A percentile compares a stretch with the other conserved stretches of the same genome.
These are phyloP conservation scores for Pichia ethanolica DNA, from an alignment of 805 yeast genomes.

Conservation along the genomic window DNA sequence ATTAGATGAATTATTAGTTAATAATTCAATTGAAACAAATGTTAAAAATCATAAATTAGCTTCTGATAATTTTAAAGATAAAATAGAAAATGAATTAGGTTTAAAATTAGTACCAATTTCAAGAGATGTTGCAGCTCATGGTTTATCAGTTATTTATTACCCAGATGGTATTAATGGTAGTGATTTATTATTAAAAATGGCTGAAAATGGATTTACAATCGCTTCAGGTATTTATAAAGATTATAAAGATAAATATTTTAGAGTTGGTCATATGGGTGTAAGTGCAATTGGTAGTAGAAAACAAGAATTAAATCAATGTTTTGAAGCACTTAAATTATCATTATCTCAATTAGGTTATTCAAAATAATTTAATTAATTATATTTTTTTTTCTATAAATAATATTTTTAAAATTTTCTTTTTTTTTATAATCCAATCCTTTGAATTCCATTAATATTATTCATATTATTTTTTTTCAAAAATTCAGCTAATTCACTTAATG, in stretches of 20 bases:
- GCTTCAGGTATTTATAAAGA: constrained; percentile 90
- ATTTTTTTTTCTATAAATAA: neutral
- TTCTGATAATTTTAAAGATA: constrained; percentile 58
- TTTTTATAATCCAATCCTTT: neutral
- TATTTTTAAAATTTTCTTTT: neutral
- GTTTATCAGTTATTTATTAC: constrained; percentile 77
- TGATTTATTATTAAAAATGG: constrained; percentile 52
- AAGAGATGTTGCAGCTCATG: constrained; percentile 68
- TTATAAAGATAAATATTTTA: constrained; percentile 72
- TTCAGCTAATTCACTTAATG: constrained; percentile 6
- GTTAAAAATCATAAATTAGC: constrained; percentile 54
- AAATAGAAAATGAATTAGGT: constrained; percentile 46
- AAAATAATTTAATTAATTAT: neutral
- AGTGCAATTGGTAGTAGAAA: constrained; percentile 52
- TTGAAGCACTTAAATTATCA: constrained; percentile 38
- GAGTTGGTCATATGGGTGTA: constrained; percentile 96
- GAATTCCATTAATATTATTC: neutral
- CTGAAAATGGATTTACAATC: constrained; percentile 60
- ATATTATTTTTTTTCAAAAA: constrained; percentile 4
- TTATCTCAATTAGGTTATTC: constrained; percentile 32
- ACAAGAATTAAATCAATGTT: constrained; percentile 46
- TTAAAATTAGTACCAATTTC: constrained; percentile 59
- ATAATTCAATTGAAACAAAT: constrained; percentile 45
- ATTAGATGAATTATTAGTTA: constrained; percentile 54
- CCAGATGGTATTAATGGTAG: constrained; percentile 68